These are phyloP conservation scores for Astraeus odoratus DNA, from an alignment of 768 basidiomycete genomes.

Conservation along the genomic window DNA sequence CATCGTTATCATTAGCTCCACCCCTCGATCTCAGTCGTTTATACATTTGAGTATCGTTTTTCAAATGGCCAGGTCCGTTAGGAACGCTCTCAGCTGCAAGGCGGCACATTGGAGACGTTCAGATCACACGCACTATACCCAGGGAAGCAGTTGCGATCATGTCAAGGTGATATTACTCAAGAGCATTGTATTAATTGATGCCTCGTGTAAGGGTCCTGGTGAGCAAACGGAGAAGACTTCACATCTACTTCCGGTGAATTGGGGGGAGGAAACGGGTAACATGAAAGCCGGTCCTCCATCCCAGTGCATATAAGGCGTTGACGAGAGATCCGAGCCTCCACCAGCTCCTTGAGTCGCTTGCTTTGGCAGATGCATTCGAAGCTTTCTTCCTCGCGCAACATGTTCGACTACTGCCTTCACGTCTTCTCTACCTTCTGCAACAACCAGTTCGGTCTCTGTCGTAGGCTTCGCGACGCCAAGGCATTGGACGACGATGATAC, in stretches of 20 bases:
- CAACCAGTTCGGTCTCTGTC: conserved; percentile 15
- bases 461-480: conserved; percentile 16
- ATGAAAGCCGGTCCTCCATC: conserved; percentile 13
- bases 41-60: conserved; percentile 9
- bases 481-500: conserved; percentile 12
- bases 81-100: conserved; percentile 19
- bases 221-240: conserved; percentile 8
- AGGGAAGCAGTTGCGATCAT: conserved; percentile 15
- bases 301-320: conserved; percentile 18
- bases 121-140: conserved; percentile 27
- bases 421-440: conserved; percentile 17
- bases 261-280: conserved; percentile 8
- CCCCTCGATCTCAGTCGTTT: conserved; percentile 14
- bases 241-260: conserved; percentile 12
- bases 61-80: conserved; percentile 15
- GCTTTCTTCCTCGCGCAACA: conserved; percentile 15
- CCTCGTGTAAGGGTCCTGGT: conserved; percentile 21
- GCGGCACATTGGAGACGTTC: conserved; percentile 18
- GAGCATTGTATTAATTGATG: conserved; percentile 15
- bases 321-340: conserved; percentile 2
- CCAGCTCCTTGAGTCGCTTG: conserved; percentile 8
- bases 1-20: no score
- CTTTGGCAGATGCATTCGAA: conserved; percentile 19
- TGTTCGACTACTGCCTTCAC: conserved; percentile 20
- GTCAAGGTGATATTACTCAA: conserved; percentile 29